Percentiles rank a stretch among this genome's conserved stretches.
phyloP scores from a whole-genome alignment of 2,329 filamentous ascomycete species.

The Colletotrichum incanum region DNA sequence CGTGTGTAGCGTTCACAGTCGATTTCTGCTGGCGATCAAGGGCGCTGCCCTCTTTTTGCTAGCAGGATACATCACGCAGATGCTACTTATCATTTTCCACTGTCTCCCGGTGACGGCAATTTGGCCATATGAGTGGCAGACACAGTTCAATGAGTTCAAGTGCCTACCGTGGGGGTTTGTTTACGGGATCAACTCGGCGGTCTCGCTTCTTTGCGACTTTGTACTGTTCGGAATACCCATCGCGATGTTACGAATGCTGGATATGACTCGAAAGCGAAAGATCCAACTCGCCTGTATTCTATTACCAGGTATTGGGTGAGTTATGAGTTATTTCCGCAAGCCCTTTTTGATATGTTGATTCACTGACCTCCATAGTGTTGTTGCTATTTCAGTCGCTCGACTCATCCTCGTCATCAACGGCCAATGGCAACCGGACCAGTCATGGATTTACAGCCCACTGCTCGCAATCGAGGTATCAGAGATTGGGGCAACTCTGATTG shows the following conservation, averaged over 20 bases:
- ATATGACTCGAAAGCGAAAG: conserved; percentile 61
- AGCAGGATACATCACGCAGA: conserved; percentile 62
- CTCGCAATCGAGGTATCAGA: conserved; percentile 66
- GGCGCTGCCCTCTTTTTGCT: conserved; percentile 55
- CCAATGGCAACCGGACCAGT: conserved; percentile 63
- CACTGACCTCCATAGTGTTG: conserved; percentile 54
- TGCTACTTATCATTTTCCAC: conserved; percentile 67
- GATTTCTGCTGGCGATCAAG: conserved; percentile 55
- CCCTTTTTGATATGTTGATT: no score
- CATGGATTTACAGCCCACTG: conserved; percentile 67
- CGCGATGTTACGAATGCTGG: conserved; percentile 62
- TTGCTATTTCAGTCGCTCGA: conserved; percentile 64
- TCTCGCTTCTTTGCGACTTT: conserved; percentile 66
- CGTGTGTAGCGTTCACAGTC: conserved; percentile 57
- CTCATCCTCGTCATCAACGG: conserved; percentile 64
- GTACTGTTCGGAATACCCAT: conserved; percentile 66
- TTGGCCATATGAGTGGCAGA: conserved; percentile 68
- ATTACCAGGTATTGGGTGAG: conserved; percentile 65
- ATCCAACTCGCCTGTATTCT: conserved; percentile 64
- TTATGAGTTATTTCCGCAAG: conserved; percentile 49
- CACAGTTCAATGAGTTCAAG: conserved; percentile 55
- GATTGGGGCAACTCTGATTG: conserved; percentile 65
- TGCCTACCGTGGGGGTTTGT: conserved; percentile 67
- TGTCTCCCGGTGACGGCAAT: conserved; percentile 65
- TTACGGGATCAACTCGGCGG: conserved; percentile 65